Base-by-base conservation (phyloP, 1,284 basidiomycete genomes). In the Cryptococcus neoformans region DNA sequence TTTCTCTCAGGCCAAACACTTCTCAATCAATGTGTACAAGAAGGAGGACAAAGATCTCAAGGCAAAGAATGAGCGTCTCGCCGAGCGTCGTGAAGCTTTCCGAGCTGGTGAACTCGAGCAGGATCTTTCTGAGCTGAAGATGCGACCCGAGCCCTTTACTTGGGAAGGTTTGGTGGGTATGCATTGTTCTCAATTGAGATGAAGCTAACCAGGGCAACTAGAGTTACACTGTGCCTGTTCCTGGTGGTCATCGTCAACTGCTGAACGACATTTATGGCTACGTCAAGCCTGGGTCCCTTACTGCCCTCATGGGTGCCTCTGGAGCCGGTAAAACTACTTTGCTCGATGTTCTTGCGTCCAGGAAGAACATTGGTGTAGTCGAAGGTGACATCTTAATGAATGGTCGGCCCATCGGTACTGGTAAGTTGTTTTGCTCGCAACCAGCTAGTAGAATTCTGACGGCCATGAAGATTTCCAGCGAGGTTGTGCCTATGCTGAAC, bases 21-120 rank as follows among this genome's bases (percentile, higher is more conserved):
- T 72, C 16, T 55, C 72, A 1, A 75, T 86, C 62, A 81, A 83
- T 59, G 82, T 90, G 35, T 90, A 83, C 68, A 84, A 85, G n/a
- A 86, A 85, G 65, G 88, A 90, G 67, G 80, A 83, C 64, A 78
- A 80, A 3, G 88, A 90, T 57, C 81, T 83, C 48, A 87, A 86
- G 76, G 80, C 80, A 57, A 81, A 83, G 54, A 92, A 92, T 64
- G 82, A 79, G 4, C 72, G 73, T 52, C 83, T 89, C 8, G 80
- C 76, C 21, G 83, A 84, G 60, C 83, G 81, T 57, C 87, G 83
- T 70, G 79, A 70, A 51, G 74, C 68, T 61, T 68, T 78, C 70
- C 58, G 73, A 60, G 58, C 72, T 55, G 69, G 78, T 53, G 68
- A 71, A 35, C 63, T 76, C 54, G 75, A 80, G 34, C 74, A 75